phyloP scores from a whole-genome alignment of 192 early-diverging fungal species.

The Gorgonomyces haynaldii region DNA sequence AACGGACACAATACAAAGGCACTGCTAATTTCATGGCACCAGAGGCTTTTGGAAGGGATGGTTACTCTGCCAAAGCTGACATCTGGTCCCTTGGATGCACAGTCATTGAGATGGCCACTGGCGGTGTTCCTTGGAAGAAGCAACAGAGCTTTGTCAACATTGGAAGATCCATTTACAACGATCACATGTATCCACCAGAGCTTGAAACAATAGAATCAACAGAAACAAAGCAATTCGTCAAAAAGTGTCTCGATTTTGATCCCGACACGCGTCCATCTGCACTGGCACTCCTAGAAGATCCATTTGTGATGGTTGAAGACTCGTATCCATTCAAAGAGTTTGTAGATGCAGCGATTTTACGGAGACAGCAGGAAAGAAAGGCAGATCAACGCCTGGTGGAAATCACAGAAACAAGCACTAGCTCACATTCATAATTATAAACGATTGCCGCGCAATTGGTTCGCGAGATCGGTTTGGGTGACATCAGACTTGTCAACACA shows the following conservation, averaged over 20 bases:
- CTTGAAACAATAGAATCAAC: slow-evolving; percentile 63
- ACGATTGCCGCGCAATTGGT: too few species aligned
- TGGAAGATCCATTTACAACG: slow-evolving; percentile 61
- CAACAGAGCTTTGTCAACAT: too few species aligned
- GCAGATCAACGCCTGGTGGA: too few species aligned
- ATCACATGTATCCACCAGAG: slow-evolving; percentile 67
- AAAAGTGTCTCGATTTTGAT: slow-evolving; percentile 62
- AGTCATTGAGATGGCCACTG: slow-evolving; percentile 91
- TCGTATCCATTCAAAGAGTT: too few species aligned
- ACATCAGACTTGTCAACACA: too few species aligned
- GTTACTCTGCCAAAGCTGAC: slow-evolving; percentile 84
- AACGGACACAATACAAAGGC: slow-evolving; percentile 81
- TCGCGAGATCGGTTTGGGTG: too few species aligned
- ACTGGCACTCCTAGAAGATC: slow-evolving; percentile 40
- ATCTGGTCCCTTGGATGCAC: slow-evolving; percentile 77
- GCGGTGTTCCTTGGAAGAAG: slow-evolving; percentile 67
- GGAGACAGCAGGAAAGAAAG: too few species aligned
- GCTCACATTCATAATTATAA: too few species aligned
- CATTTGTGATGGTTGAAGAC: slow-evolving; percentile 50
- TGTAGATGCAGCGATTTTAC: too few species aligned
- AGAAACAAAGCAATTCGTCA: slow-evolving; percentile 58
- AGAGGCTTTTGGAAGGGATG: slow-evolving; percentile 71
- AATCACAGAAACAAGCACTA: too few species aligned
- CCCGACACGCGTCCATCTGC: slow-evolving; percentile 69
- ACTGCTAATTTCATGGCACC: slow-evolving; percentile 95